These are phyloP conservation scores for Candida ulmi DNA, from an alignment of 805 yeast species.

Conservation along the genomic window DNA sequence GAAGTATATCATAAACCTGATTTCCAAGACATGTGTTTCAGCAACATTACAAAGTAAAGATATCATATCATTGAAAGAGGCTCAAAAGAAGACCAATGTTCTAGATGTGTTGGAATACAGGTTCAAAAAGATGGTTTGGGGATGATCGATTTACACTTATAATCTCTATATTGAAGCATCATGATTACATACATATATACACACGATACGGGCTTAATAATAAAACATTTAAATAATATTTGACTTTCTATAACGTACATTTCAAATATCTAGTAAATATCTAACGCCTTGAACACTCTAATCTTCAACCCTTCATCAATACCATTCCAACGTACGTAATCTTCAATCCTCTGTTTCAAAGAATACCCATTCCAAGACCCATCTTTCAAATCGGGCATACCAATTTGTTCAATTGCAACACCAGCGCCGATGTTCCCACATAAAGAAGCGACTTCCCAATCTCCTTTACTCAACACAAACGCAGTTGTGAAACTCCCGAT, in stretches of 20 bases:
- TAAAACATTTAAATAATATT: too few species aligned
- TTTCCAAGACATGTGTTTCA: conserved; percentile 20
- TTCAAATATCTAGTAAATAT: too few species aligned
- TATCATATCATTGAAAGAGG: conserved; percentile 30
- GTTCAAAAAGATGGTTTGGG: conserved; percentile 35
- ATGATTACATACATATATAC: too few species aligned
- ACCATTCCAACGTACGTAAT: conserved; percentile 29
- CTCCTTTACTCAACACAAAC: conserved; percentile 38
- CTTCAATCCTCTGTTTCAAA: conserved; percentile 32
- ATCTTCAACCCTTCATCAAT: conserved; percentile 1
- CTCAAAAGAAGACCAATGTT: conserved; percentile 26
- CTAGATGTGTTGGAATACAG: conserved; percentile 30
- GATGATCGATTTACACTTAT: conserved; percentile 7
- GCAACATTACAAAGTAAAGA: conserved; percentile 24
- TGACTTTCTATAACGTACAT: too few species aligned
- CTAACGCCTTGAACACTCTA: too few species aligned
- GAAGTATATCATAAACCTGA: conserved; percentile 18
- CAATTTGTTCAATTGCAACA: conserved; percentile 72
- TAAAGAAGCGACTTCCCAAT: conserved; percentile 50
- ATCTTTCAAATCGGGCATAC: conserved; percentile 47
- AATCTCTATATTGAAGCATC: too few species aligned
- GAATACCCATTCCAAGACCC: conserved; percentile 60
- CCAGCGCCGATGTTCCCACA: conserved; percentile 80
- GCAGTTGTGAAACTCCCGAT: conserved; percentile 76
- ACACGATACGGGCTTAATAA: too few species aligned